Conservation (phyloP, 108 stramenopile species). For the Cyclotella sp. region DNA sequence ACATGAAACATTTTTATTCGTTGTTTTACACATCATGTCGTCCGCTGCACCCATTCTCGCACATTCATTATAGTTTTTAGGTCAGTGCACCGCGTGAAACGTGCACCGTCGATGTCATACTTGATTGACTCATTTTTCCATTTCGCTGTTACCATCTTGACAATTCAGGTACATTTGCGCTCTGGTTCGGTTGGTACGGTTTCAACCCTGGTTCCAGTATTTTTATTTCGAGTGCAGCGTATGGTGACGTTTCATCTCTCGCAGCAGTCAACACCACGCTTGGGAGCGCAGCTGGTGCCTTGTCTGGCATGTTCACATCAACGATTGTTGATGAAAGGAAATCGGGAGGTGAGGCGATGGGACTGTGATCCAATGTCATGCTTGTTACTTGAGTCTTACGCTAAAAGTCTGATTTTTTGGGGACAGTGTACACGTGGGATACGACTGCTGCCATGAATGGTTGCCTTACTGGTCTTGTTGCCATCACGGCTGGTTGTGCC, state of each 20-base stretch:
- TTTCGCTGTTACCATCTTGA: slow-evolving; percentile 14
- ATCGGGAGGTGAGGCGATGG: slow-evolving; percentile 27
- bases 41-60: neutral
- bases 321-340: slow-evolving; percentile 55
- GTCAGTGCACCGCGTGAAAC: neutral
- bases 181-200: slow-evolving; percentile 92
- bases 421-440: slow-evolving; percentile 50
- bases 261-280: slow-evolving; percentile 84
- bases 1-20: neutral
- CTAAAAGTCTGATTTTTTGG: too few species aligned
- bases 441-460: slow-evolving; percentile 61
- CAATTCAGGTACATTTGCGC: slow-evolving; percentile 81
- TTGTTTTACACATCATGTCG: neutral
- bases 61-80: slow-evolving; percentile 10
- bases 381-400: too few species aligned
- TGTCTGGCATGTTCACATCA: slow-evolving; percentile 71
- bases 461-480: slow-evolving; percentile 74
- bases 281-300: slow-evolving; percentile 57
- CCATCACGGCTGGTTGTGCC: slow-evolving; percentile 77
- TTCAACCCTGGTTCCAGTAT: slow-evolving; percentile 93
- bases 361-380: neutral
- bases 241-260: slow-evolving; percentile 64
- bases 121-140: neutral
- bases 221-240: slow-evolving; percentile 32
- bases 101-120: neutral